phyloP scores from a whole-genome alignment of 2,329 filamentous ascomycete species.

The Cercospora sojina region DNA sequence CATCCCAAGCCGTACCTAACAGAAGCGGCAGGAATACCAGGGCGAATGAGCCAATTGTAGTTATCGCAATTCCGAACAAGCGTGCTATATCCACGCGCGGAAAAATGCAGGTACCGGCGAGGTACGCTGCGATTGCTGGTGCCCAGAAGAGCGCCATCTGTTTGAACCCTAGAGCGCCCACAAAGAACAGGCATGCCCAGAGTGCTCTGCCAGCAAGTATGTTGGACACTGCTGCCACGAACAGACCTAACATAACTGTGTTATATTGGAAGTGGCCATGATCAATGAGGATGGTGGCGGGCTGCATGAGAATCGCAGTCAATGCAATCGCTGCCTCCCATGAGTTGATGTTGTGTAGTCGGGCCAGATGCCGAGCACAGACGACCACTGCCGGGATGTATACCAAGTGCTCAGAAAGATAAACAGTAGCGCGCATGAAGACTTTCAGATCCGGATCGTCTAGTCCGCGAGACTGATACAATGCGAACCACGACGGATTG shows the following conservation, averaged over 20 bases:
- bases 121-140: slow-evolving; percentile 85
- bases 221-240: slow-evolving; percentile 82
- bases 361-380: slow-evolving; percentile 78
- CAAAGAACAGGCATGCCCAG: slow-evolving; percentile 92
- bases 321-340: slow-evolving; percentile 86
- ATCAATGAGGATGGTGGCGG: slow-evolving; percentile 84
- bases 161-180: slow-evolving; percentile 92
- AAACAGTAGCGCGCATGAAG: slow-evolving; percentile 91
- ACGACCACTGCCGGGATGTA: slow-evolving; percentile 84
- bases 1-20: slow-evolving; percentile 67
- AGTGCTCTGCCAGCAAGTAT: slow-evolving; percentile 80
- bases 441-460: slow-evolving; percentile 81
- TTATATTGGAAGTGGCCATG: slow-evolving; percentile 98
- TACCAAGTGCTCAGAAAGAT: slow-evolving; percentile 85
- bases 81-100: slow-evolving; percentile 67
- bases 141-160: slow-evolving; percentile 99
- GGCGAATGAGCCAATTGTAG: slow-evolving; percentile 71
- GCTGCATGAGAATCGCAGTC: slow-evolving; percentile 88
- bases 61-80: slow-evolving; percentile 71
- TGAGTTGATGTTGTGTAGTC: slow-evolving; percentile 67
- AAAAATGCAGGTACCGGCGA: slow-evolving; percentile 81
- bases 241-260: slow-evolving; percentile 93
- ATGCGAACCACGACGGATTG: slow-evolving; percentile 81
- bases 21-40: slow-evolving; percentile 74
- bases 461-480: slow-evolving; percentile 76